Evolutionary conservation across 495 filamentous ascomycete genomes (phyloP), one percentile per base, ranked within the genome.

Genomic region (Diplogelasinospora grovesii): DNA sequence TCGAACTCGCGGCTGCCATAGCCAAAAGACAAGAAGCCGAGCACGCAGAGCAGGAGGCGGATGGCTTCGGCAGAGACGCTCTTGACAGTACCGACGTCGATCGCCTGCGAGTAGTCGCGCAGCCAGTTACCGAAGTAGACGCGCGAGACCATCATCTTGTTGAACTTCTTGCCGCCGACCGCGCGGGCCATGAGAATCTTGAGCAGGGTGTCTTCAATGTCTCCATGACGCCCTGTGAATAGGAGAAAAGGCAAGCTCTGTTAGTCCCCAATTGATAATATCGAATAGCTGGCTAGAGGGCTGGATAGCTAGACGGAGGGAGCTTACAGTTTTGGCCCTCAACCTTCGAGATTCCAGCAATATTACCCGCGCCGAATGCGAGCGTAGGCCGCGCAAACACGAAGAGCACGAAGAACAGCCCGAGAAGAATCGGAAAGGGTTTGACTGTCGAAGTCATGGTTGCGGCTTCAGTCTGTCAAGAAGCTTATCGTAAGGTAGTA

Each of bases 111-210:
- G 57, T 88, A 89, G 59, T 88, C 84, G 48, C 88, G 76, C 15
- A 93, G 71, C 89, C 89, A 95, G 66, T 93, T 94, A 20, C 89
- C 89, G 65, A 95, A 95, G 57, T 77, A 80, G 45, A 88, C 83
- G 24, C 86, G 79, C 44, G 87, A 85, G 44, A 94, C 83, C 62
- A 83, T 85, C 50, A 94, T 74, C 65, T 89, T 89, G 65, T 76
- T 73, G 58, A 95, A 95, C 49, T 86, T 90, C 69, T 85, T 83
- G 49, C 84, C 84, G 44, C 86, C 84, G 26, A 81, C 79, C 39
- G 76, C 78, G 36, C 75, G 72, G n/a, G 86, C 80, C 73, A 92
- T 82, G 39, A 81, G 56, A 20, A 95, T 64, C 32, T 68, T 75
- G 41, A 94, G 76, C 14, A 95, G 74, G 22, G 82, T 77, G 70